A percentile compares a stretch with the other conserved stretches of the same genome.
These are phyloP conservation scores for Ceratobasidium sp. DNA, from an alignment of 1,284 basidiomycete species.

Conservation along the genomic window DNA sequence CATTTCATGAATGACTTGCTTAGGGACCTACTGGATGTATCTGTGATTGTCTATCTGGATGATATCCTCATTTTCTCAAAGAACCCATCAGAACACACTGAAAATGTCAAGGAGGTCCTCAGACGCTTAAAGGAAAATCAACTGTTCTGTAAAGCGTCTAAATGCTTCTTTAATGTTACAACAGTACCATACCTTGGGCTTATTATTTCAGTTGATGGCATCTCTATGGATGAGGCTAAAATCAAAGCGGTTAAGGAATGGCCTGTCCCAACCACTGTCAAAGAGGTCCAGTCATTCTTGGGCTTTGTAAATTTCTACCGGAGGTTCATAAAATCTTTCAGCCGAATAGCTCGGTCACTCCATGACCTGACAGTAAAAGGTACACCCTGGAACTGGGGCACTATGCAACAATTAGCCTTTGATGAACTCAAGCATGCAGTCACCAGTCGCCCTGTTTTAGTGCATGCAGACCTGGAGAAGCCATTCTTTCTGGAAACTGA, in stretches of 20 bases:
- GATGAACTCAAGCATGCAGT: background rate
- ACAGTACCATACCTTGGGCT: slow-evolving; percentile 38
- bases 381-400: background rate
- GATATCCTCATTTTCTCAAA: slow-evolving; percentile 36
- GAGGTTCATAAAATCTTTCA: slow-evolving; percentile 48
- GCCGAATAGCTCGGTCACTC: slow-evolving; percentile 46
- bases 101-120: slow-evolving; percentile 51
- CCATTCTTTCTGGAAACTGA: too few relatives aligned
- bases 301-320: slow-evolving; percentile 51
- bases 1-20: slow-evolving; percentile 44
- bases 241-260: slow-evolving; percentile 52
- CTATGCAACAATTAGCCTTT: background rate
- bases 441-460: background rate
- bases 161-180: background rate
- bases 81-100: slow-evolving; percentile 42
- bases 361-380: slow-evolving; percentile 40
- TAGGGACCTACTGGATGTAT: slow-evolving; percentile 46
- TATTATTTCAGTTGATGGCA: slow-evolving; percentile 48
- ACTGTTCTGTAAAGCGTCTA: too few relatives aligned
- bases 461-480: too few relatives aligned
- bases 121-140: slow-evolving; percentile 45
- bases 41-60: slow-evolving; percentile 39
- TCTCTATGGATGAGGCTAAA: slow-evolving; percentile 56
- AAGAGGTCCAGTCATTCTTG: slow-evolving; percentile 49
- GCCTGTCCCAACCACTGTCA: slow-evolving; percentile 50